These are phyloP conservation scores for Mycena haematopus DNA, from an alignment of 768 basidiomycete species.

Conservation along the genomic window DNA sequence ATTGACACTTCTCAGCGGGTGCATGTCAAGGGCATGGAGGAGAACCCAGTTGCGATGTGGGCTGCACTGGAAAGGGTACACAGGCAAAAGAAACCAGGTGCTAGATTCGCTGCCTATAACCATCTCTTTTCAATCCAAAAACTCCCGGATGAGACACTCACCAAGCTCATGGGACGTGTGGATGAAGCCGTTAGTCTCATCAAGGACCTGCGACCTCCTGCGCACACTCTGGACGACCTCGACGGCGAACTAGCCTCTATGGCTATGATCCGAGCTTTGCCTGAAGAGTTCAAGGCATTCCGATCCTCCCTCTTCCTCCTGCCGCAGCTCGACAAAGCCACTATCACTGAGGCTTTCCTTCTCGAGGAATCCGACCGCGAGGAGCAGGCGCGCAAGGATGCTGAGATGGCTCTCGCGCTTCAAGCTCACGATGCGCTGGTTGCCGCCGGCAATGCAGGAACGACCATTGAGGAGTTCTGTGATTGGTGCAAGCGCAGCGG, in stretches of 20 bases:
- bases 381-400: not conserved
- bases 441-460: not conserved
- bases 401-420: not conserved
- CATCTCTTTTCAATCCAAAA: conserved; percentile 6
- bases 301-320: conserved; percentile 22
- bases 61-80: conserved; percentile 17
- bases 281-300: conserved; percentile 30
- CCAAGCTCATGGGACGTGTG: conserved; percentile 24
- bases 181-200: conserved; percentile 28
- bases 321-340: conserved; percentile 17
- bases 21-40: conserved; percentile 29
- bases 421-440: not conserved
- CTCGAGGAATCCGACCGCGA: conserved; percentile 15
- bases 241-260: conserved; percentile 34
- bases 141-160: conserved; percentile 3
- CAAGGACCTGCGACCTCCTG: conserved; percentile 26
- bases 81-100: conserved; percentile 33
- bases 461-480: conserved; percentile 4
- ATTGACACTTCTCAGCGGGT: conserved; percentile 30
- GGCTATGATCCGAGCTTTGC: conserved; percentile 32
- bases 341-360: conserved; percentile 20
- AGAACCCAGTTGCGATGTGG: conserved; percentile 32
- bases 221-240: conserved; percentile 21
- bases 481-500: conserved; percentile 13
- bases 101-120: conserved; percentile 28